These are phyloP conservation scores for Brasilioporus rufonigricans DNA, from an alignment of 768 basidiomycete genomes.

Conservation along the genomic window DNA sequence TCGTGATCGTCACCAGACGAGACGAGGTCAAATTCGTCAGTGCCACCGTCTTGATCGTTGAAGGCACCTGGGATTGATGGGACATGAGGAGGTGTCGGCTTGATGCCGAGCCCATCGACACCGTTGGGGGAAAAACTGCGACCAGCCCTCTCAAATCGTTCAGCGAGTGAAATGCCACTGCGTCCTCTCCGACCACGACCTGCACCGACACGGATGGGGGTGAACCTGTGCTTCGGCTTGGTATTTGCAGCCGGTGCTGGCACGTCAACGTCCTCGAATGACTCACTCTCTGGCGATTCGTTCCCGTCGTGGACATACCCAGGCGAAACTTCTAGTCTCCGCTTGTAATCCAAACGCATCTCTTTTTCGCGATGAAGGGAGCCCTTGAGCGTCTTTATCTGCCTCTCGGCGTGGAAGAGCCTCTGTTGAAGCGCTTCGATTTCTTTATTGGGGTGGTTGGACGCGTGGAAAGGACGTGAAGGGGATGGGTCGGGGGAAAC, in stretches of 20 bases:
- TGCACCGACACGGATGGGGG: slow-evolving; percentile 54
- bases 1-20: slow-evolving; percentile 22
- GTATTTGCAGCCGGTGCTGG: slow-evolving; percentile 31
- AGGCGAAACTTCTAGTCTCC: slow-evolving; percentile 47
- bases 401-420: slow-evolving; percentile 83
- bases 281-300: slow-evolving; percentile 38
- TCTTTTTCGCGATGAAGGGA: slow-evolving; percentile 83
- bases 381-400: slow-evolving; percentile 78
- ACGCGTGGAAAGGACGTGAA: slow-evolving; percentile 59
- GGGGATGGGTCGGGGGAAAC: slow-evolving; percentile 67
- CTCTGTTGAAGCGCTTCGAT: slow-evolving; percentile 79
- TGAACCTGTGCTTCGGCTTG: slow-evolving; percentile 41
- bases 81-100: slow-evolving; percentile 27
- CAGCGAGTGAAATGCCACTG: slow-evolving; percentile 53
- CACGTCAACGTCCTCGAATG: slow-evolving; percentile 47
- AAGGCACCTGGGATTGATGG: slow-evolving; percentile 36
- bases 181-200: slow-evolving; percentile 50
- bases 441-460: slow-evolving; percentile 76
- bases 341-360: slow-evolving; percentile 63
- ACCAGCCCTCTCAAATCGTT: slow-evolving; percentile 60
- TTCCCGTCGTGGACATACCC: slow-evolving; percentile 38
- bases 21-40: slow-evolving; percentile 23
- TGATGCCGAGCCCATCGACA: slow-evolving; percentile 18
- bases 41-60: slow-evolving; percentile 14
- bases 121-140: slow-evolving; percentile 48